Evolutionary conservation across 306 rosid genomes (phyloP), one percentile per base, ranked within the genome.

Genomic region (Rosa rugosa): DNA sequence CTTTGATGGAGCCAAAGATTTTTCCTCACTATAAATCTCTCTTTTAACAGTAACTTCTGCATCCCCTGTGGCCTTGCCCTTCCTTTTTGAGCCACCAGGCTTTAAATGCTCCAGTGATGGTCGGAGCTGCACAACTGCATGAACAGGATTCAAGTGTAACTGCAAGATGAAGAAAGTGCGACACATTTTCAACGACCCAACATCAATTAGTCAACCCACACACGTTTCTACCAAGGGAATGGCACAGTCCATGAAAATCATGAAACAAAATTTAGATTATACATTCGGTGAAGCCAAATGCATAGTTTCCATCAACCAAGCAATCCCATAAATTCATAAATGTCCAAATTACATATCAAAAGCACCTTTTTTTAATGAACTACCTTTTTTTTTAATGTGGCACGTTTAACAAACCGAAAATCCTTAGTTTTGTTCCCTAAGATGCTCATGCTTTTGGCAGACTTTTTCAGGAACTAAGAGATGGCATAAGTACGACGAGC

Each of bases 91-190:
- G 38, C 90, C 89, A 81, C 83, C 88, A 70, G 93, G 68, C 49
- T 83, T 78, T 10, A 89, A 84, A 88, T 94, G 91, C 34, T 80
- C 88, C 53, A 86, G 79, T 72, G 97, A 88, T 60, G 98, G 92
- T 60, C 96, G 91, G 75, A 95, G 94, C 91, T 95, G 99, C 66
- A 82, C 90, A 77, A 84, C 86, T 84, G 95, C 85, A 81, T 90
- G 86, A 77, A 92, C 57, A 78, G 97, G 93, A 86, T 91, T 95
- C 87, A 92, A 82, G 90, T 92, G 97, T 80, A 95, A 83, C 99
- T 95, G 98, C 96, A 88, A 73, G 69, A 82, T 54, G 49, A 78
- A 86, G 59, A 82, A 72, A 75, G 53, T 60, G 62, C 14, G 56
- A 65, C 57, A 80, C 51, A 5, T 49, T 76, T 65, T 70, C 20